phyloP scores from a whole-genome alignment of 495 filamentous ascomycete genomes.

The Podospora australis region DNA sequence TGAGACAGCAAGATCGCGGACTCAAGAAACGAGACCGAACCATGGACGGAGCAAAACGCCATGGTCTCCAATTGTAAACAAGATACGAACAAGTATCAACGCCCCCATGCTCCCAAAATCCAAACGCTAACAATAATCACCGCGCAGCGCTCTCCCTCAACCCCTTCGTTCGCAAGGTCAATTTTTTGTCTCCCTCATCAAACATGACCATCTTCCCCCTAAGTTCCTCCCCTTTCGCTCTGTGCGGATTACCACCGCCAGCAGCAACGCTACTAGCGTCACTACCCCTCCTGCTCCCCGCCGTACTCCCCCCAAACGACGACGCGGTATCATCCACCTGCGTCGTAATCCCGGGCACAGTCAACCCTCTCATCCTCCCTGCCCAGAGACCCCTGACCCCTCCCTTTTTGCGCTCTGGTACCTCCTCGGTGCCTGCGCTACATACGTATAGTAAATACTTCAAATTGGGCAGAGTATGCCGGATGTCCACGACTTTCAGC shows the following conservation, averaged over 20 bases:
- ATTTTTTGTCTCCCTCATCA: constrained; percentile 29
- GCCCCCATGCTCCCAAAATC: not conserved
- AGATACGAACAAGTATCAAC: not conserved
- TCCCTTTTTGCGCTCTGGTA: constrained; percentile 71
- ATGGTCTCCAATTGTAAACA: no score
- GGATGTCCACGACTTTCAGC: constrained; percentile 72
- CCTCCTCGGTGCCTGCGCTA: constrained; percentile 67
- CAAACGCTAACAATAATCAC: constrained; percentile 5
- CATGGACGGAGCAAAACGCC: no score
- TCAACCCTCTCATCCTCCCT: constrained; percentile 27
- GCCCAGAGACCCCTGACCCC: constrained; percentile 62
- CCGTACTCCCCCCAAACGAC: constrained; percentile 37
- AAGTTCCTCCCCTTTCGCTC: constrained; percentile 33
- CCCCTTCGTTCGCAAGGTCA: constrained; percentile 42
- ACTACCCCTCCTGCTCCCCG: constrained; percentile 44
- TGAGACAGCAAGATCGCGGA: no score
- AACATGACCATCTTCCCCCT: constrained; percentile 29
- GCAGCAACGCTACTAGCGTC: constrained; percentile 32
- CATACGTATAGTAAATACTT: constrained; percentile 88
- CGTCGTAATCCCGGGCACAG: constrained; percentile 6
- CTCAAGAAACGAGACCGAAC: no score
- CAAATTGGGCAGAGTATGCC: constrained; percentile 86
- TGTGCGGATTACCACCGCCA: constrained; percentile 20
- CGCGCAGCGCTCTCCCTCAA: constrained; percentile 39
- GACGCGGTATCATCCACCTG: constrained; percentile 23